Base-by-base conservation (phyloP, 2,329 filamentous ascomycete genomes). In the Fusarium verticillioides region DNA sequence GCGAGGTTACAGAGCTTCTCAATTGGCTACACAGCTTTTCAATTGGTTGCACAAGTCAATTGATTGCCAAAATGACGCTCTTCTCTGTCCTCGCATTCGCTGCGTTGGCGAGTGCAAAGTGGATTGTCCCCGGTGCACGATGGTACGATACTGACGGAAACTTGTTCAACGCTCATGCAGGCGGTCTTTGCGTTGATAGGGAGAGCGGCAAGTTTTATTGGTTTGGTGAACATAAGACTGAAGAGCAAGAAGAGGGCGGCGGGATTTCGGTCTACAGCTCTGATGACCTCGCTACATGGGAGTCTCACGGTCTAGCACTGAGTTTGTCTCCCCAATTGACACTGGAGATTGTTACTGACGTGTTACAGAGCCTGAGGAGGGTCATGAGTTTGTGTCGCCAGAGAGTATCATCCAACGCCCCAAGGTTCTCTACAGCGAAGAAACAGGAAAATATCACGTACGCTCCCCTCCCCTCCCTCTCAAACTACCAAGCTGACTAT, bases 211-310 rank as follows among this genome's bases (percentile, higher is more conserved):
- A 84, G 66, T 91, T 89, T 77, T 91, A 86, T 80, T 87, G 85
- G 84, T 91, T 91, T 63, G 89, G 89, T 40, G 89, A 91, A 76
- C 87, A 90, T 80, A 91, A 91, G 80, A 80, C 84, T 16, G 79
- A 91, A 72, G 88, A 85, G 0, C 87, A 89, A 69, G 84, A 83
- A 12, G 89, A 91, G 75, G 89, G 89, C 15, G 89, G 88, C 1
- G 89, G 89, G 23, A 81, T 91, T 1, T 87, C 87, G 2, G 89
- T 90, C 2, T 90, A 90, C 77, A 90, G 88, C 76, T 91, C 89
- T 0, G 83, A 87, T 26, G 88, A 91, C 70, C 81, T 91, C 4
- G 87, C 86, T 5, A 91, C 88, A 0, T 91, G 89, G 89, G 82
- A 85, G 26, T 84, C 73, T 8, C 87, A 90, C 66, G 89, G 89